phyloP scores from a whole-genome alignment of 1,284 basidiomycete species.

The Coniferiporia weirii region DNA sequence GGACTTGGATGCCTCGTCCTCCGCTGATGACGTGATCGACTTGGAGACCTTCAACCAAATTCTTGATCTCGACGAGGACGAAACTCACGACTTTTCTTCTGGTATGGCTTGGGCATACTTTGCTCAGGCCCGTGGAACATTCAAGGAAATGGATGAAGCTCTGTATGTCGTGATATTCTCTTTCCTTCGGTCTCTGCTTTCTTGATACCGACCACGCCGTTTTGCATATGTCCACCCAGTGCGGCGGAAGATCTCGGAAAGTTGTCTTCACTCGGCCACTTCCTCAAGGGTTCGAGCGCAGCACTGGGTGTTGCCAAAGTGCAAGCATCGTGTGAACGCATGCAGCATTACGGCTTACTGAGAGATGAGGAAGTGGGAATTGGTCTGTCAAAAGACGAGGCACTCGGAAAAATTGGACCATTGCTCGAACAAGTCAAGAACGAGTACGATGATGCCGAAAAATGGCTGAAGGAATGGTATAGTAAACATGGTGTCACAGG shows the following conservation, averaged over 20 bases:
- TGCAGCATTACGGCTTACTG: slow-evolving; percentile 78
- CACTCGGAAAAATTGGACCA: slow-evolving; percentile 56
- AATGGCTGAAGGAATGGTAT: slow-evolving; percentile 49
- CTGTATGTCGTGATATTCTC: slow-evolving; percentile 48
- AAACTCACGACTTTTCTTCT: slow-evolving; percentile 69
- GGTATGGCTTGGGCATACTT: slow-evolving; percentile 82
- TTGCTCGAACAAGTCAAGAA: slow-evolving; percentile 48
- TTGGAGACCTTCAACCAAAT: slow-evolving; percentile 81
- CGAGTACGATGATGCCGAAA: slow-evolving; percentile 54
- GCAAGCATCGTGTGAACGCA: slow-evolving; percentile 79
- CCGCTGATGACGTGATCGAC: slow-evolving; percentile 46
- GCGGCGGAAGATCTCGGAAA: slow-evolving; percentile 50
- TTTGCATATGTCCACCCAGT: slow-evolving; percentile 34
- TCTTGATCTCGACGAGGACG: slow-evolving; percentile 87
- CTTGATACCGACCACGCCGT: slow-evolving; percentile 16
- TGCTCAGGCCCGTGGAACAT: slow-evolving; percentile 69
- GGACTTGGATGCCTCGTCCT: slow-evolving; percentile 5
- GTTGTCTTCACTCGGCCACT: slow-evolving; percentile 81
- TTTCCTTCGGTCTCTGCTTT: slow-evolving; percentile 13
- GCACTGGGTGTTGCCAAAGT: slow-evolving; percentile 82
- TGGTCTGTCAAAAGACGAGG: slow-evolving; percentile 49
- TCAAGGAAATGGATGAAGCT: slow-evolving; percentile 72
- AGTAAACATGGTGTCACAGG: slow-evolving; percentile 16
- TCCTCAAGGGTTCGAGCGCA: slow-evolving; percentile 92
- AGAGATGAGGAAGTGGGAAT: slow-evolving; percentile 45